phyloP scores from a whole-genome alignment of 1,284 basidiomycete genomes.

The Ceratobasidium sp. region DNA sequence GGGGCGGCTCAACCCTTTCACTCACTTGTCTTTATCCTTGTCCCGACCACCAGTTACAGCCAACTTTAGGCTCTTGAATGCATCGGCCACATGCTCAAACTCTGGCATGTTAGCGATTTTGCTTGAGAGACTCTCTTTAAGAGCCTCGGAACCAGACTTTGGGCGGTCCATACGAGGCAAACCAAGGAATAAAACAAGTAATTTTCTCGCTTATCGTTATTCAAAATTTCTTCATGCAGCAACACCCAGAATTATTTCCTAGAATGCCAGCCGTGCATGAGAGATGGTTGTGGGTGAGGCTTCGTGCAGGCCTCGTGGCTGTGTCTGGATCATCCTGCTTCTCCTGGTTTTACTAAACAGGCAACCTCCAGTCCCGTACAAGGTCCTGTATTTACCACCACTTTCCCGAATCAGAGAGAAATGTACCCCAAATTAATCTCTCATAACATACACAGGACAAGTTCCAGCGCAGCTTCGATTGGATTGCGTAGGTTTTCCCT shows the following conservation, averaged over 20 bases:
- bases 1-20: no score
- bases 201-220: no score
- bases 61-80: conserved; percentile 20
- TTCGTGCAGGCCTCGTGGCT: not conserved
- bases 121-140: not conserved
- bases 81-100: conserved; percentile 16
- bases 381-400: no score
- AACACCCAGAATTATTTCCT: not conserved
- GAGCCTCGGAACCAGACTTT: not conserved
- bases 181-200: not conserved
- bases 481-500: not conserved
- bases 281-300: not conserved
- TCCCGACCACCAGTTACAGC: conserved; percentile 1
- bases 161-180: not conserved
- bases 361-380: not conserved
- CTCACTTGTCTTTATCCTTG: conserved; percentile 11
- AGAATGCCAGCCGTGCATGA: not conserved
- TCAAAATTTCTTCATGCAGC: no score
- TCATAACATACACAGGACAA: no score
- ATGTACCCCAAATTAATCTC: no score
- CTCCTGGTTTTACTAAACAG: not conserved
- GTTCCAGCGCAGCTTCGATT: no score
- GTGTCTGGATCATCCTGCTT: not conserved
- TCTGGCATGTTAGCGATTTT: not conserved
- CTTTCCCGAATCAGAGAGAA: no score